Percentiles rank a stretch among this genome's conserved stretches.
These are phyloP conservation scores for Sugiyamaella novakii DNA, from an alignment of 1,139 yeast genomes.

Conservation along the genomic window DNA sequence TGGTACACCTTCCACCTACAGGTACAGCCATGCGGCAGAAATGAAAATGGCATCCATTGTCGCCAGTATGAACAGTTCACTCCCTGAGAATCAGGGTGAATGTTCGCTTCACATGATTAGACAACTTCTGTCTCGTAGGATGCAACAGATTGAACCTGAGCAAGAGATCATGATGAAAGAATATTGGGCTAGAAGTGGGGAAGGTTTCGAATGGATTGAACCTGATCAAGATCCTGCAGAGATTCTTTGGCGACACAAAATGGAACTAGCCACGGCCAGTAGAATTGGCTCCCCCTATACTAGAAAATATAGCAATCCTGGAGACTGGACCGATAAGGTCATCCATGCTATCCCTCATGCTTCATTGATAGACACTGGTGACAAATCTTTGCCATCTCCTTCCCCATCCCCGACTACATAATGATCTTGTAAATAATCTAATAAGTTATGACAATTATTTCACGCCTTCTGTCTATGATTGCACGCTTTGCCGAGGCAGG, in stretches of 20 bases:
- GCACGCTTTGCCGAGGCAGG: background rate
- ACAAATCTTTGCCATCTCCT: slow-evolving; percentile 22
- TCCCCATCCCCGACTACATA: slow-evolving; percentile 5
- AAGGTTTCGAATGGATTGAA: slow-evolving; percentile 77
- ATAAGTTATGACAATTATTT: slow-evolving; percentile 2
- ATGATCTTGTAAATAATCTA: slow-evolving; percentile 7
- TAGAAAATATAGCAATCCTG: slow-evolving; percentile 24
- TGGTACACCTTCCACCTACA: slow-evolving; percentile 65
- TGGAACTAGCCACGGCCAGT: slow-evolving; percentile 33
- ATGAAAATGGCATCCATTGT: slow-evolving; percentile 66
- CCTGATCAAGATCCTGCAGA: slow-evolving; percentile 82
- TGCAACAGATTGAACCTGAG: slow-evolving; percentile 67
- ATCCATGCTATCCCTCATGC: slow-evolving; percentile 37
- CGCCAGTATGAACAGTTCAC: slow-evolving; percentile 59
- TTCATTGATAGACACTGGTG: slow-evolving; percentile 33
- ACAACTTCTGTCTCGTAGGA: slow-evolving; percentile 35
- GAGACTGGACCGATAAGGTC: slow-evolving; percentile 35
- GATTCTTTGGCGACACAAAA: slow-evolving; percentile 52
- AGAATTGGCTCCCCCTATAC: slow-evolving; percentile 34
- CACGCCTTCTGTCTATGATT: too few relatives aligned
- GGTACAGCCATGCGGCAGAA: slow-evolving; percentile 70
- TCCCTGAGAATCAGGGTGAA: slow-evolving; percentile 47
- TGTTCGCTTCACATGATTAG: slow-evolving; percentile 38
- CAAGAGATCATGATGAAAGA: slow-evolving; percentile 75
- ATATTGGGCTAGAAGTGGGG: slow-evolving; percentile 79